Evolutionary conservation across 768 basidiomycete species (phyloP).

Genomic region (Lactarius evosmus): DNA sequence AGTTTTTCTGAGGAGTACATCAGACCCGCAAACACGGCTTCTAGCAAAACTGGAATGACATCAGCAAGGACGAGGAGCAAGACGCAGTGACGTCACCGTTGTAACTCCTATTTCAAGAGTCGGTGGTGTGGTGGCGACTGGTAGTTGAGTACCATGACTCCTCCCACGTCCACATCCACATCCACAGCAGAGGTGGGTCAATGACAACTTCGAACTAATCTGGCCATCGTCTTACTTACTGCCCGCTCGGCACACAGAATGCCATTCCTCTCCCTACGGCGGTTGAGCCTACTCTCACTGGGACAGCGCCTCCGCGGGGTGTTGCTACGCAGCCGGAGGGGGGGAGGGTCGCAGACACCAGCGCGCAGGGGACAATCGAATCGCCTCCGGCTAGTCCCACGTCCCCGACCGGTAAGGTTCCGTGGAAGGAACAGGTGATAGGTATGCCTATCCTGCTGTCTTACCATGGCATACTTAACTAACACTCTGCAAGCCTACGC

Average conservation of each 20-base stretch:
- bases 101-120: no score
- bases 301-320: background rate
- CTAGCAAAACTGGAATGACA: no score
- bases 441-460: conserved; percentile 37
- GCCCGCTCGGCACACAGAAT: background rate
- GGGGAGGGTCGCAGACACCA: conserved; percentile 31
- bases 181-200: no score
- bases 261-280: background rate
- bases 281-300: background rate
- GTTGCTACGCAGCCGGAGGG: conserved; percentile 37
- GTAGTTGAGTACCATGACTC: no score
- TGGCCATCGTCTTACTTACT: background rate
- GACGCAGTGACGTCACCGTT: no score
- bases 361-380: conserved; percentile 21
- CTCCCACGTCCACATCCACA: no score
- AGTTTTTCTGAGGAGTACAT: no score
- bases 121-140: no score
- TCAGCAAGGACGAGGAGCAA: no score
- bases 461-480: background rate
- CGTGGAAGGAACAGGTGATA: conserved; percentile 60
- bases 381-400: conserved; percentile 26
- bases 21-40: no score
- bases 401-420: conserved; percentile 35
- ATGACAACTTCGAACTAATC: background rate
- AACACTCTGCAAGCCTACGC: conserved; percentile 10